Base-by-base conservation (phyloP, 2,329 filamentous ascomycete genomes). In the Albifimbria verrucaria region DNA sequence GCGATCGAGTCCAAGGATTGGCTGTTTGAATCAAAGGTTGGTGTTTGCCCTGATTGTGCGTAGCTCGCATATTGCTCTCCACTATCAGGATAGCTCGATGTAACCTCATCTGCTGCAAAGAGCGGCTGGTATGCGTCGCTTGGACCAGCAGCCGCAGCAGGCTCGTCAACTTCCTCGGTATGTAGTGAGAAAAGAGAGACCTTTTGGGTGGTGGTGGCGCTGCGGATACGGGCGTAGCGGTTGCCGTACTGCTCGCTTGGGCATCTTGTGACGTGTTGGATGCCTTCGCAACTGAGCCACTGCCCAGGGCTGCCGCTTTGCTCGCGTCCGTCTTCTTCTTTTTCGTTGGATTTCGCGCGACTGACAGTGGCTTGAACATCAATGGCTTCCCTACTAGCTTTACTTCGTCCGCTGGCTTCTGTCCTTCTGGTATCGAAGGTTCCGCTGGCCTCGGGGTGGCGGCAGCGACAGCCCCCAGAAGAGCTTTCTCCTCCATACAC, bases 351-450 rank as follows among this genome's bases (percentile, higher is more conserved):
- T 88, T 90, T 56, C 90, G 81, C 17, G 86, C 83, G 15, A 97
- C 92, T 1, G 92, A 96, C 36, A 97, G 76, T 3, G 93, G 93
- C 66, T 87, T 89, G 70, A 97, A 97, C 83, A 91, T 89, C 69
- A 92, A 83, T 12, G 91, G 84, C 61, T 92, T 94, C 20, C 89
- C 89, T 2, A 87, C 81, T 15, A 89, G 71, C 71, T 89, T 87
- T 17, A 88, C 80, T 53, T 87, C 83, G 2, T 81, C 77, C n/a
- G 79, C 80, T 23, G 79, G 71, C 62, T 84, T 83, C 62, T 83
- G 78, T 42, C 80, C 79, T 12, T 74, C 75, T 1, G 80, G 77
- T 61, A 82, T 79, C 26, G 76, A 72, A n/a, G 79, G 78, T 45
- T 72, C 72, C 18, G 68, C 65, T 15, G 70, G 62, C 20, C 61